Percentiles rank a stretch among this genome's conserved stretches.
phyloP scores from a whole-genome alignment of 257 asterid species.

The Handroanthus guayacan region DNA sequence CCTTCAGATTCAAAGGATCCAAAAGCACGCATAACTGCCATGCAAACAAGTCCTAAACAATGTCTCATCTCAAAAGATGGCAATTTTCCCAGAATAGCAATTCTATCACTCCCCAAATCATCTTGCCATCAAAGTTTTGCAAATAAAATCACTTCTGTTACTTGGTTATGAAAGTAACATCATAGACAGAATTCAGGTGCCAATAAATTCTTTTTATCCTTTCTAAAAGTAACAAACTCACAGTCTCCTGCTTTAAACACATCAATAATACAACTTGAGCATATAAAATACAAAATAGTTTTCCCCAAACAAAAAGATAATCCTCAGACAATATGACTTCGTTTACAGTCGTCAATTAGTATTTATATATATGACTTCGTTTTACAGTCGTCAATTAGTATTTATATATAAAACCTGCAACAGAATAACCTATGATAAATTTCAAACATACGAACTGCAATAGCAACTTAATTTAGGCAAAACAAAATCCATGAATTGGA shows the following conservation, averaged over 20 bases:
- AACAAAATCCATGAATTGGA: constrained; percentile 18
- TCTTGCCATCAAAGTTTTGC: not conserved
- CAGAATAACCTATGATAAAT: constrained; percentile 2
- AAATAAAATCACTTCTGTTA: not conserved
- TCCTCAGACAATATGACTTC: not conserved
- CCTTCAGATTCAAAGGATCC: not conserved
- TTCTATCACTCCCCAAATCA: not conserved
- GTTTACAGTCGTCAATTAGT: not conserved
- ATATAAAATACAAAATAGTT: not conserved
- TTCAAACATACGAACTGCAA: not conserved
- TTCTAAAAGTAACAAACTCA: not conserved
- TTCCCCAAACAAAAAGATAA: not conserved
- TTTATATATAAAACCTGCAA: not conserved
- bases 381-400: not conserved
- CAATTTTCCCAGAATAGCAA: not conserved
- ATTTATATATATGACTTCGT: not conserved
- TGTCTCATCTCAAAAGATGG: constrained; percentile 16
- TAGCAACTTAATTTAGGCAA: constrained; percentile 26
- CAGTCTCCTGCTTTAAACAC: not conserved
- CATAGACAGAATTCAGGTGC: not conserved
- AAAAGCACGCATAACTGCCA: not conserved
- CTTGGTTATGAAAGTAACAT: constrained; percentile 4
- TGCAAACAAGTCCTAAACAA: not conserved
- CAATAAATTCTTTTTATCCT: not conserved
- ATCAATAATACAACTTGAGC: constrained; percentile 15